Evolutionary conservation across 331 rosid genomes (phyloP).

Genomic region (Spiraea crenata): DNA sequence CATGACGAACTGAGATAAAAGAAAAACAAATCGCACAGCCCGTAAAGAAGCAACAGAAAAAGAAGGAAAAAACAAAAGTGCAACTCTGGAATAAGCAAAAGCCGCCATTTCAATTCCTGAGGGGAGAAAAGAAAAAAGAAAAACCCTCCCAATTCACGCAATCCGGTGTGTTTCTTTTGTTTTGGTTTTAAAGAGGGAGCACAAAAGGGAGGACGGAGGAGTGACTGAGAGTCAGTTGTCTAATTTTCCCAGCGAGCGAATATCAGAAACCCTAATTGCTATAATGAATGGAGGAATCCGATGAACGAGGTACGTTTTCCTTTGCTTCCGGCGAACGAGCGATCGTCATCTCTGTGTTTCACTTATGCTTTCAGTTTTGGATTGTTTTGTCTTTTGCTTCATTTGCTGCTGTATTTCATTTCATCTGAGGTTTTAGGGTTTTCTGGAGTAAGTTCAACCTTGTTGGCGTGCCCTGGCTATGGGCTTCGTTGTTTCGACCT

Average conservation of each 20-base stretch:
- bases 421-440: neutral
- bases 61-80: neutral
- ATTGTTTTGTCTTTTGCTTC: neutral
- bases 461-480: neutral
- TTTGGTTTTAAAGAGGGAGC: neutral
- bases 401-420: conserved; percentile 5
- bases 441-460: neutral
- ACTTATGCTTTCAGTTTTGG: neutral
- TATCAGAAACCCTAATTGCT: conserved; percentile 6
- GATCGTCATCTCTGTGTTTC: neutral
- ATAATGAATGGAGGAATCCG: neutral
- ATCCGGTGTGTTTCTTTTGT: neutral
- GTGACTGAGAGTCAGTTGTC: neutral
- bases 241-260: neutral
- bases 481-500: neutral
- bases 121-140: no score
- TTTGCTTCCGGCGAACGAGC: neutral
- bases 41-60: no score
- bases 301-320: conserved; percentile 1
- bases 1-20: no score
- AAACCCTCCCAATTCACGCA: neutral
- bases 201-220: neutral
- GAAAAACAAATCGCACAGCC: no score
- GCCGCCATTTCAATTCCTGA: neutral
- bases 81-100: neutral